Conservation (phyloP, 2,329 filamentous ascomycete genomes). For the Drechslera avenae region DNA sequence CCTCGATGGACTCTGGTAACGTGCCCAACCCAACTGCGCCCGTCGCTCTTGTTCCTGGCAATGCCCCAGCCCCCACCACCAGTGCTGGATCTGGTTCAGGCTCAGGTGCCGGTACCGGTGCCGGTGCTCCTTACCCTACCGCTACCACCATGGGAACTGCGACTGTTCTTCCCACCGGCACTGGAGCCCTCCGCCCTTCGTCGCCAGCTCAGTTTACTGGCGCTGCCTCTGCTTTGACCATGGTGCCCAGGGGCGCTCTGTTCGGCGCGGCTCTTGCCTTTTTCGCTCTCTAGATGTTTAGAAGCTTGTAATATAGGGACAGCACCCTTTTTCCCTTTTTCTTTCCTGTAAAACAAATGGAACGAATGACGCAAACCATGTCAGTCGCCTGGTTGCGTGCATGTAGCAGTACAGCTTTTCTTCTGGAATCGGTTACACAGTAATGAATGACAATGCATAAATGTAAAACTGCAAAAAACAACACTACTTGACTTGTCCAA, state of each 20-base stretch:
- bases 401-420: too few species aligned
- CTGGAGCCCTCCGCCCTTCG: slow-evolving; percentile 24
- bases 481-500: too few species aligned
- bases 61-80: slow-evolving; percentile 37
- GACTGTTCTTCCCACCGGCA: slow-evolving; percentile 28
- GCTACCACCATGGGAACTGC: slow-evolving; percentile 31
- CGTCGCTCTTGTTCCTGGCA: slow-evolving; percentile 46
- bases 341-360: not conserved
- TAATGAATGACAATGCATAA: too few species aligned
- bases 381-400: too few species aligned
- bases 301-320: not conserved
- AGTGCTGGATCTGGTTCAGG: slow-evolving; percentile 19
- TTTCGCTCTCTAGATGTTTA: slow-evolving; percentile 39
- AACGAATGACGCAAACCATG: too few species aligned
- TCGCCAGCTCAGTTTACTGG: slow-evolving; percentile 43
- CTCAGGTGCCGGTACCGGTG: slow-evolving; percentile 10
- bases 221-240: slow-evolving; percentile 35
- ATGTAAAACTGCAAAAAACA: too few species aligned
- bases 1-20: slow-evolving; percentile 39
- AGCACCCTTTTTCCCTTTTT: not conserved
- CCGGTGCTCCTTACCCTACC: slow-evolving; percentile 29
- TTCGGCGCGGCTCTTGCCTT: slow-evolving; percentile 41
- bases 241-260: slow-evolving; percentile 28
- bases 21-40: slow-evolving; percentile 32
- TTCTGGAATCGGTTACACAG: too few species aligned